Base-by-base conservation (phyloP, 2,329 filamentous ascomycete genomes). In the Lizonia empirigonia region DNA sequence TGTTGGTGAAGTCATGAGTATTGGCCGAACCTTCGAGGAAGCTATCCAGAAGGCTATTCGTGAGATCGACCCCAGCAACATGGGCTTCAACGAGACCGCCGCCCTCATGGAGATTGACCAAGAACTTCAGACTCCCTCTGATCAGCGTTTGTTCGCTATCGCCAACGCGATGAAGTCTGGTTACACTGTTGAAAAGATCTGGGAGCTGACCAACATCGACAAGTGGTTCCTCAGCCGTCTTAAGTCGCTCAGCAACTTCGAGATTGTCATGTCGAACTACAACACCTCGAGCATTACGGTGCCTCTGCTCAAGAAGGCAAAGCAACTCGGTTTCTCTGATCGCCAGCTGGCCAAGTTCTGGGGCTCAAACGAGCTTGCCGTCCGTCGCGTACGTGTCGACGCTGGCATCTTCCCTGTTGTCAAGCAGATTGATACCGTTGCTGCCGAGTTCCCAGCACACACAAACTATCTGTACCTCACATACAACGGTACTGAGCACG, bases 1-100 rank as follows among this genome's bases (percentile, higher is more conserved):
- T 83, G 92, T 99, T 44, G 94, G 94, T 69, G 94, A 99, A 74
- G 94, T 99, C 61, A 97, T 99, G 94, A 93, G 89, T 68, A 97
- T 99, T 63, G 94, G 94, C 50, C 82, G 94, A 60, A 96, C 90
- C 0, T 99, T 99, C 64, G 94, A 99, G 76, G 94, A 99, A 77
- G 94, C 94, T 7, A 96, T 99, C 33, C 94, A 99, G 68, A 99
- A 97, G 76, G 94, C 94, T 16, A 99, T 99, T 65, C 88, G 94
- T 41, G 87, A 91, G 32, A 93, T 97, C 50, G 94, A 99, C 74
- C 93, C 90, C 76, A 88, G 94, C 79, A 97, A 97, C 71, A 82
- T 96, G 19, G 94, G 94, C 23, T 99, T 97, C 77, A 92, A 91
- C 67, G 90, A 94, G 72, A 96, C 91, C 10, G 85, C 71, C 5